Evolutionary conservation across 345 rosid genomes (phyloP), one percentile per base, ranked within the genome.

Genomic region (Dimocarpus longan): DNA sequence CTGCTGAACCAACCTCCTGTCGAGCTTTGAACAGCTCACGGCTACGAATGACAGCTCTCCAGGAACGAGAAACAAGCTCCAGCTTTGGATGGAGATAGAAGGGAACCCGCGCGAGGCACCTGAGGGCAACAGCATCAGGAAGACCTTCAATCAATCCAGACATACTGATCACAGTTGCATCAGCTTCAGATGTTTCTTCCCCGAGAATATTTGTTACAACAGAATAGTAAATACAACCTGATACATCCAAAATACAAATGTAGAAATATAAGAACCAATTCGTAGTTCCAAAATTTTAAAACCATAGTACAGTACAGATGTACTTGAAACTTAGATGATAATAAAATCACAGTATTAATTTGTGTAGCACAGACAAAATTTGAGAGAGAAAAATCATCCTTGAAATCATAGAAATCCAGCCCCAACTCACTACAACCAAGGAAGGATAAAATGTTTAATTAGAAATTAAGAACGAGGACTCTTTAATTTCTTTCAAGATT

Each of bases 81-180:
- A 96, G 64, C 76, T 63, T 91, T 26, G 97, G 98, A 83, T 89
- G 91, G 60, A 84, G 88, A 80, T 85, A 70, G 71, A 92, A 89
- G 5, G 99, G 97, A 68, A 94, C 97, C 73, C 91, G 85, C 18
- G 97, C 99, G n/a, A 96, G 91, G 87, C 98, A 96, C 87, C 98
- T 88, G 74, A 96, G 78, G 73, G 97, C 93, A 74, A 96, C 93
- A 7, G 97, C 96, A 1, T 93, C 98, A 0, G 97, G 99, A 67
- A 96, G 97, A 56, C 98, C 97, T 83, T 96, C 95, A 64, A 96
- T 88, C 81, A 96, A 88, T 79, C 86, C 94, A 82, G 99, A 89
- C 99, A 95, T 95, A 73, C 79, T 88, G 82, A 75, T 43, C 80
- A 78, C 75, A 80, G 80, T 82, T 76, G 84, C 89, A 89, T 85